A percentile compares a stretch with the other conserved stretches of the same genome.
phyloP scores from a whole-genome alignment of 345 rosid genomes.

The Eucalyptus shirleyi region DNA sequence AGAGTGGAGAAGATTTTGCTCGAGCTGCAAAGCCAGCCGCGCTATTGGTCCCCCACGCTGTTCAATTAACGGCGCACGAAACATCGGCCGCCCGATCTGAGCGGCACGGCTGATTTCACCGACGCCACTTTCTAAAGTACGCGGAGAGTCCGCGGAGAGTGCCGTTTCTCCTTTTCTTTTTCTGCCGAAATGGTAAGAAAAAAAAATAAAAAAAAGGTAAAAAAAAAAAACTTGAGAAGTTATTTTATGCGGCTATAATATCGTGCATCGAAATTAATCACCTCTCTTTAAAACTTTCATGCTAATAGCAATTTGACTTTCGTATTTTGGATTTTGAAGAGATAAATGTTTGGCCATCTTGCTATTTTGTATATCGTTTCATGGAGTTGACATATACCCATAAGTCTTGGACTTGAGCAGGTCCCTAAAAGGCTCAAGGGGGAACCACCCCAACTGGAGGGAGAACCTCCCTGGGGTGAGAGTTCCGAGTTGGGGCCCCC shows the following conservation, averaged over 20 bases:
- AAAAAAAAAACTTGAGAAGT: not conserved
- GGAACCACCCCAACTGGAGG: too few relatives aligned
- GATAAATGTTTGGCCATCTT: not conserved
- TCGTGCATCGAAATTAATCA: not conserved
- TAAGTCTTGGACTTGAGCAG: too few relatives aligned
- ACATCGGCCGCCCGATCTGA: not conserved
- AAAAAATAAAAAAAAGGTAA: too few relatives aligned
- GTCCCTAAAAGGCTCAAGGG: too few relatives aligned
- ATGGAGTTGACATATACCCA: accelerated
- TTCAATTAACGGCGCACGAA: not conserved
- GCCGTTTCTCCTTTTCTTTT: not conserved
- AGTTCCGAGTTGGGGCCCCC: too few relatives aligned
- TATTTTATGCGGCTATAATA: not conserved
- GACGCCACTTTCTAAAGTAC: not conserved
- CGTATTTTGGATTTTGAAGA: not conserved
- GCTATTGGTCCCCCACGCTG: not conserved
- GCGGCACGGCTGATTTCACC: not conserved
- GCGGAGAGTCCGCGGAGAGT: not conserved
- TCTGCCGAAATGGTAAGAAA: not conserved
- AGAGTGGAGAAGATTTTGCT: not conserved
- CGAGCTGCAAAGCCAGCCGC: not conserved
- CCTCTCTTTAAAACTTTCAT: accelerated
- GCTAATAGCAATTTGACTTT: not conserved
- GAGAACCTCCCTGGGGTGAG: too few relatives aligned
- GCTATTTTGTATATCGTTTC: not conserved